Evolutionary conservation across 371 early-diverging fungal genomes (phyloP).

Genomic region (Aphelidium insulamus): DNA sequence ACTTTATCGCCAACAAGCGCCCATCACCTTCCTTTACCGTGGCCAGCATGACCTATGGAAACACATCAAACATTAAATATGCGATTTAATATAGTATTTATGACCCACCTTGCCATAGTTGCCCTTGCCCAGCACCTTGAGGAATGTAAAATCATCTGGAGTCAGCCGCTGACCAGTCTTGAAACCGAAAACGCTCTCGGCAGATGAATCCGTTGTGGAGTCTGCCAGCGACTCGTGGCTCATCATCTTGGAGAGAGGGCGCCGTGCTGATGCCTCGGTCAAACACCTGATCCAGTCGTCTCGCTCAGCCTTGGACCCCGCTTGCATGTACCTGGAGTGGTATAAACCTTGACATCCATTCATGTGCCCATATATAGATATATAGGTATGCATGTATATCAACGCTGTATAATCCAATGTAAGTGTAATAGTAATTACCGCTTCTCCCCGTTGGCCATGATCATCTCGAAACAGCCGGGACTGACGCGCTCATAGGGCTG

Average conservation of each 20-base stretch:
- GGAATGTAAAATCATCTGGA: slow-evolving; percentile 25
- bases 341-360: too few species aligned
- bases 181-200: neutral
- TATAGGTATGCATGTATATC: too few species aligned
- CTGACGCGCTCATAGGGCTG: slow-evolving; percentile 2
- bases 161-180: slow-evolving; percentile 2
- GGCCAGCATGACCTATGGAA: slow-evolving; percentile 19
- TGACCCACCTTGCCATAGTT: slow-evolving; percentile 35
- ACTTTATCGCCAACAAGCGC: slow-evolving; percentile 18
- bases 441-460: slow-evolving; percentile 5
- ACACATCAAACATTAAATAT: too few species aligned
- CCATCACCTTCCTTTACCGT: slow-evolving; percentile 12
- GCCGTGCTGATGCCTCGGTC: too few species aligned
- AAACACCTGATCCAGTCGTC: slow-evolving; percentile 8
- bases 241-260: neutral
- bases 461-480: slow-evolving; percentile 3
- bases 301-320: slow-evolving; percentile 1
- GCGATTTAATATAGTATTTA: too few species aligned
- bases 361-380: too few species aligned
- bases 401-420: too few species aligned
- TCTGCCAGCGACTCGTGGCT: neutral
- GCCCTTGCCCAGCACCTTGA: slow-evolving; percentile 33
- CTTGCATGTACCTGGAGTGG: slow-evolving; percentile 6
- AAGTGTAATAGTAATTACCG: too few species aligned
- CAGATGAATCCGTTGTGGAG: neutral